Percentiles rank a stretch among this genome's conserved stretches.
Evolutionary conservation across 257 asterid genomes (phyloP).

Genomic region (Plantago major): DNA sequence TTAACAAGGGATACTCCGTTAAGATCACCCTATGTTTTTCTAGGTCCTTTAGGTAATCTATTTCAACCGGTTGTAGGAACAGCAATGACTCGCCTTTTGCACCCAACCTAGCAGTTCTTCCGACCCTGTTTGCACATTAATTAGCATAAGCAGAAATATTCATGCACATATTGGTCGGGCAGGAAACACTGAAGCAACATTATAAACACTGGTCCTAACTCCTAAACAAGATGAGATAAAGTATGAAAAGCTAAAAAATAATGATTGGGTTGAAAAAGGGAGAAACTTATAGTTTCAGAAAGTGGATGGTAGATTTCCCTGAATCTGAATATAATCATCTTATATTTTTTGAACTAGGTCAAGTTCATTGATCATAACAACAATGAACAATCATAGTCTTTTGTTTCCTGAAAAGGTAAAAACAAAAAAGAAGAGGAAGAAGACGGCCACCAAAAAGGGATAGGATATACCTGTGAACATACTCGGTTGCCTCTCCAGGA

Average conservation of each 20-base stretch:
- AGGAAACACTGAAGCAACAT: not conserved
- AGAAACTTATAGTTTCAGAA: too few species aligned
- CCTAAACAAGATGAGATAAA: not conserved
- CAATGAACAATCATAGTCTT: too few species aligned
- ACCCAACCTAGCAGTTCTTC: constrained; percentile 97
- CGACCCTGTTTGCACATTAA: constrained; percentile 59
- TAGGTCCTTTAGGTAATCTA: constrained; percentile 69
- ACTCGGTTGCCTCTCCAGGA: constrained; percentile 98
- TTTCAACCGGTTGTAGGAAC: constrained; percentile 75
- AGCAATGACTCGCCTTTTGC: constrained; percentile 76
- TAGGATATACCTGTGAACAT: constrained; percentile 83
- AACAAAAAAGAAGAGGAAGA: too few species aligned
- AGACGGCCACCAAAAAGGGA: not conserved
- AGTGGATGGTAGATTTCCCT: too few species aligned
- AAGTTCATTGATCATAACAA: too few species aligned
- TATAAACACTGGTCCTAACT: not conserved
- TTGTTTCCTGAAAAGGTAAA: too few species aligned
- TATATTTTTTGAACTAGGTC: too few species aligned
- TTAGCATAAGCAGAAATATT: constrained; percentile 15
- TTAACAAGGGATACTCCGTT: constrained; percentile 72
- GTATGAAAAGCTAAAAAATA: not conserved
- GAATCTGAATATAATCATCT: too few species aligned
- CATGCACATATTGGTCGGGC: not conserved
- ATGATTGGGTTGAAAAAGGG: too few species aligned
- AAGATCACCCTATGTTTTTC: constrained; percentile 75